Base-by-base conservation (phyloP, 2,329 filamentous ascomycete genomes). In the Ophiocordyceps sinensis region DNA sequence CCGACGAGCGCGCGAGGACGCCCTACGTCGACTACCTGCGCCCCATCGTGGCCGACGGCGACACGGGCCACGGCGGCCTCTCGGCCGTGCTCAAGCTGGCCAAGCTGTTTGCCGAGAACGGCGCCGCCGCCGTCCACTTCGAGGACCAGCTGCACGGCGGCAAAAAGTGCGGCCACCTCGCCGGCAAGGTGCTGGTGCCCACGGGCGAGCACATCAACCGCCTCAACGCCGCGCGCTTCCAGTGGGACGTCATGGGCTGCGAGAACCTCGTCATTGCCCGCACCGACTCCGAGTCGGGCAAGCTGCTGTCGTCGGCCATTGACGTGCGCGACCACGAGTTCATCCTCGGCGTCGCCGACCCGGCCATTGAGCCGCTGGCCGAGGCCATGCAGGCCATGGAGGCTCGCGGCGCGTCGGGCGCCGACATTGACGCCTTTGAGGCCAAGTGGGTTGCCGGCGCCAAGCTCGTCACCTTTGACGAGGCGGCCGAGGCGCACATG, bases 81-180 rank as follows among this genome's bases (percentile, higher is more conserved):
- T 88, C 86, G 1, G 85, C 91, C 1, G 89, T 98, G 3, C 71
- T 96, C 49, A 98, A 98, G 68, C 75, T 98, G 17, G 88, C 91
- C 34, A 98, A 96, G 66, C 76, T 96, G 8, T 98, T 98, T 53
- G 91, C 91, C 15, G 91, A 98, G 65, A 94, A 94, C 51, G 91
- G 91, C 41, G 91, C 91, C 1, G 91, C 91, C 0, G 91, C 83
- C 9, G 91, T 98, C 2, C 91, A 98, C 61, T 94, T 98, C 47
- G 91, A 98, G 62, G 91, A 98, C 57, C 91, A 98, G 64, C 75
- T 96, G 37, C 91, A 96, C 57, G 91, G 91, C 36, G 91, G 91
- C 45, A 98, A 98, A 71, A 98, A 96, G 65, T 98, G 91, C 57
- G 91, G 91, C 14, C 91, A 98, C 64, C 68, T 96, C 45, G 91